Evolutionary conservation across 805 yeast genomes (phyloP), one percentile per base, ranked within the genome.

Genomic region (Candida koratica): DNA sequence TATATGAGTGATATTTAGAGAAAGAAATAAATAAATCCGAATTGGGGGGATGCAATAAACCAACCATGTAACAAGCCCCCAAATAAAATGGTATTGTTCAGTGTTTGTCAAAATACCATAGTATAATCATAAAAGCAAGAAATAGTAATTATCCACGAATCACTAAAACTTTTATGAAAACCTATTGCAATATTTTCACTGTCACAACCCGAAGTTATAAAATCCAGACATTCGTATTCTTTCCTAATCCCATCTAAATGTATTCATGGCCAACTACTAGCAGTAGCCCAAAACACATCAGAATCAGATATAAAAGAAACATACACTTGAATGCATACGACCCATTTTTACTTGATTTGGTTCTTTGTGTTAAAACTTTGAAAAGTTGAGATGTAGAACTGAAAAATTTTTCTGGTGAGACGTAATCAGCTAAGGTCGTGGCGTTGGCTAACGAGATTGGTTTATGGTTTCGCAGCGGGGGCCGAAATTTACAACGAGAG

Each of bases 241-340:
- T 25, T 24, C 23, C 7, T n/a, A n/a, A n/a, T n/a, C n/a, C n/a
- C n/a, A n/a, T n/a, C n/a, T n/a, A n/a, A n/a, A n/a, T n/a, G n/a
- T n/a, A n/a, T n/a, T n/a, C n/a, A n/a, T n/a, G n/a, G n/a, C n/a
- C n/a, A n/a, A n/a, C n/a, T n/a, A n/a, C n/a, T n/a, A n/a, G n/a
- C n/a, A n/a, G n/a, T n/a, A n/a, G n/a, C n/a, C n/a, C n/a, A n/a
- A n/a, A n/a, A n/a, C 13, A n/a, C 13, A 9, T n/a, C n/a, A 32
- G 18, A 23, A 23, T 10, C 9, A 9, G 13, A 19, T 6, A 7
- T 17, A 28, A 28, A 16, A 19, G 10, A 31, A 70, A 84, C 94
- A 78, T 84, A 84, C 94, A 71, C 84, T 75, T 76, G 96, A 84
- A 87, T 90, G 97, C 89, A 90, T 81, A 79, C 98, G 96, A 89